Evolutionary conservation across 2,329 filamentous ascomycete genomes (phyloP), one percentile per base, ranked within the genome.

Genomic region (Chrysoporthe puriensis): DNA sequence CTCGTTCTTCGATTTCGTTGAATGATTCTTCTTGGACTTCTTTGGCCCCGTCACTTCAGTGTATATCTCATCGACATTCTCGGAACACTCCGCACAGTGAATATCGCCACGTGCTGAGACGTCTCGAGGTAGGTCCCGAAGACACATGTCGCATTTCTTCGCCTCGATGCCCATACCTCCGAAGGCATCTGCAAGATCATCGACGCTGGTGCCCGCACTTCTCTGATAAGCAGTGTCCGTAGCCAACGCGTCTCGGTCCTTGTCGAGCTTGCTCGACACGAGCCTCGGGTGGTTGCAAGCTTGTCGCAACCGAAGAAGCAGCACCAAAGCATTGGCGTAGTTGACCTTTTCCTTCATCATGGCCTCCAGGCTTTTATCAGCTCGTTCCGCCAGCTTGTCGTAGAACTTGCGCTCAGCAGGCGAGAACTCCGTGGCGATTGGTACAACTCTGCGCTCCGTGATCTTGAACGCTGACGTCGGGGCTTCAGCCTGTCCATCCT

Each of bases 221-320:
- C 84, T 84, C 60, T 84, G 85, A 81, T 71, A 85, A 83, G 80
- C 83, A 6, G 82, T 80, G 69, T 87, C 91, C 1, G 89, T 90
- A 0, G 89, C 85, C 66, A 97, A 81, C 2, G 93, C 92, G 74
- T 98, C 96, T 73, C 91, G 93, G 76, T 99, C 96, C 71, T 92
- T 92, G 66, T 90, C 90, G 67, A 97, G 84, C 75, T 96, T 95
- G 71, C 90, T 90, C 71, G 93, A 92, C 14, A 97, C 91, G 58
- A 99, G 84, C 72, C 93, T 90, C 0, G 94, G 94, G 76, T 99
- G 96, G 75, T 99, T 97, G 78, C 96, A 99, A 26, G 94, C 92
- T 78, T 99, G 96, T 69, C 96, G 87, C 69, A 99, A 83, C 50
- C 96, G 90, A 66, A 99, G 82, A n/a, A 99, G 86, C 69, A 99